A percentile compares a stretch with the other conserved stretches of the same genome.
These are phyloP conservation scores for Cadophora sp. DNA, from an alignment of 2,329 filamentous ascomycete genomes.

Conservation along the genomic window DNA sequence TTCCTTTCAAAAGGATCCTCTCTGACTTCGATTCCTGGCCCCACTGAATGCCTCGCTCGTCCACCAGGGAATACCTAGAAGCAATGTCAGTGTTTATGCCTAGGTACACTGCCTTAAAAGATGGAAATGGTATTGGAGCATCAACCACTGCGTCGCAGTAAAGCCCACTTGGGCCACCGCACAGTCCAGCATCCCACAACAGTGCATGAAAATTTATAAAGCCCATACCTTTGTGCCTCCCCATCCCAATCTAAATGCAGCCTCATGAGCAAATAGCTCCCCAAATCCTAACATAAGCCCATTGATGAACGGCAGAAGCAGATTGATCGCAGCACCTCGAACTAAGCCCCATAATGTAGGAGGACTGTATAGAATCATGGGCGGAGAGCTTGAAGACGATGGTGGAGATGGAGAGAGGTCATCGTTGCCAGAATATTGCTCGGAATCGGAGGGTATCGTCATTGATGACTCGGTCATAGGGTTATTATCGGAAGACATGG, in stretches of 20 bases:
- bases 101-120: neutral
- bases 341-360: slow-evolving; percentile 87
- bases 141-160: neutral
- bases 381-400: slow-evolving; percentile 65
- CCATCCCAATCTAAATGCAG: slow-evolving; percentile 93
- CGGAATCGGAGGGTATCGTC: slow-evolving; percentile 83
- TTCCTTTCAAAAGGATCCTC: slow-evolving; percentile 61
- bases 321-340: slow-evolving; percentile 90
- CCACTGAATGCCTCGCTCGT: slow-evolving; percentile 61
- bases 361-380: slow-evolving; percentile 85
- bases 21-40: slow-evolving; percentile 82
- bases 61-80: slow-evolving; percentile 43
- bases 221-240: slow-evolving; percentile 83
- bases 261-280: slow-evolving; percentile 95
- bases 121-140: neutral
- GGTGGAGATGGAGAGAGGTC: slow-evolving; percentile 66
- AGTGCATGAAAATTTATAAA: neutral
- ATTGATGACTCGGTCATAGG: slow-evolving; percentile 75
- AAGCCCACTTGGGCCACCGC: neutral
- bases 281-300: slow-evolving; percentile 98
- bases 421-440: slow-evolving; percentile 76
- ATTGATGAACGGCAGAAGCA: slow-evolving; percentile 95
- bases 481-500: slow-evolving; percentile 62
- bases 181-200: no score
- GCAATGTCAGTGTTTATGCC: neutral